Conservation (phyloP, 2,329 filamentous ascomycete species). For the Ophiostoma populinum region DNA sequence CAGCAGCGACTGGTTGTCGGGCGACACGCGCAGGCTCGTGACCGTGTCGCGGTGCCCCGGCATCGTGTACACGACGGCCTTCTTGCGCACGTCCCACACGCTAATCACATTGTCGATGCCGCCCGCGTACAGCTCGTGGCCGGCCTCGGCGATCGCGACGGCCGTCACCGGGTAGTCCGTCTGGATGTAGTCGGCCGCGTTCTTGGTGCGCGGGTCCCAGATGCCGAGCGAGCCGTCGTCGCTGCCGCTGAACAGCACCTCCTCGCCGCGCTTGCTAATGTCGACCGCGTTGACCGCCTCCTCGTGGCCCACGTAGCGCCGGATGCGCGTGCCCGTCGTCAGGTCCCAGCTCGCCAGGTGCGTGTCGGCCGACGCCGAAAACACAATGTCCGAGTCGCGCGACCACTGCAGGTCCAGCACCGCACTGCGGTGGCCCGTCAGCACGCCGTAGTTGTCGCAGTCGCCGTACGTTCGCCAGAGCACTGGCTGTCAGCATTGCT, state of each 20-base stretch:
- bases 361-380: slow-evolving; percentile 85
- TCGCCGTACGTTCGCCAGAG: slow-evolving; percentile 86
- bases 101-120: slow-evolving; percentile 96
- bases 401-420: slow-evolving; percentile 93
- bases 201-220: slow-evolving; percentile 88
- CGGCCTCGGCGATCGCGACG: slow-evolving; percentile 78
- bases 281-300: slow-evolving; percentile 91
- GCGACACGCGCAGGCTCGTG: slow-evolving; percentile 78
- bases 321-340: slow-evolving; percentile 80
- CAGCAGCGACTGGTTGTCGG: slow-evolving; percentile 75
- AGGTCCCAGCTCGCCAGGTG: slow-evolving; percentile 90
- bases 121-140: slow-evolving; percentile 87
- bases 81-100: slow-evolving; percentile 92
- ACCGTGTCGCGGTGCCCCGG: slow-evolving; percentile 82
- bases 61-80: slow-evolving; percentile 73
- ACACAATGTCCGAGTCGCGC: slow-evolving; percentile 77
- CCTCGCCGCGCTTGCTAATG: slow-evolving; percentile 75
- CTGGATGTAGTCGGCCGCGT: slow-evolving; percentile 72
- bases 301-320: slow-evolving; percentile 81
- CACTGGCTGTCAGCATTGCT: too few species aligned
- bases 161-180: slow-evolving; percentile 88
- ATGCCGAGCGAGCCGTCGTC: slow-evolving; percentile 90
- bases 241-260: slow-evolving; percentile 75
- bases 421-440: slow-evolving; percentile 81
- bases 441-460: slow-evolving; percentile 83